Evolutionary conservation across 345 rosid species (phyloP).

Genomic region (Trapa incisa): DNA sequence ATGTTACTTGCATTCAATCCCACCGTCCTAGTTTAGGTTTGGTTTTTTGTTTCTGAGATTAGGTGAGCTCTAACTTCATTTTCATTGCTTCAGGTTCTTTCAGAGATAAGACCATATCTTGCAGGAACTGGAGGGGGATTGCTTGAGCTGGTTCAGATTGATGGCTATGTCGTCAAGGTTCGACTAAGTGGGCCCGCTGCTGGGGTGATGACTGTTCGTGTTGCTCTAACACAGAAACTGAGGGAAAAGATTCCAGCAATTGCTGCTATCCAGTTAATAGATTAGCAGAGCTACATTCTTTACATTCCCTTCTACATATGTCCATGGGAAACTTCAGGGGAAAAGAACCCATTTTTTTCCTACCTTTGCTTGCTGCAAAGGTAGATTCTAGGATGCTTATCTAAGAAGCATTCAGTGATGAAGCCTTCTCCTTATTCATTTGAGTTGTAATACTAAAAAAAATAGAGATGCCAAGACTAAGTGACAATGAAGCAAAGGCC

Average conservation of each 20-base stretch:
- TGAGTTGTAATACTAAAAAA: too few species aligned
- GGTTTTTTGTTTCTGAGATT: too few species aligned
- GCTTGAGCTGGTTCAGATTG: constrained; percentile 60
- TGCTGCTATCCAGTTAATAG: constrained; percentile 69
- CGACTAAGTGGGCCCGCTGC: constrained; percentile 85
- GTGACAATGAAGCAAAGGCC: constrained; percentile 3
- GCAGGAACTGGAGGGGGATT: constrained; percentile 83
- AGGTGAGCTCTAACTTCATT: neutral
- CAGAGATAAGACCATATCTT: constrained; percentile 81
- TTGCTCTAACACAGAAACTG: constrained; percentile 77
- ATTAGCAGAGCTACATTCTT: constrained; percentile 19
- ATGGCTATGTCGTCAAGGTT: constrained; percentile 55
- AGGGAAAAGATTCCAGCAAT: constrained; percentile 74
- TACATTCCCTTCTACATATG: too few species aligned
- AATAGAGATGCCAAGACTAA: neutral
- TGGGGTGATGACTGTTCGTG: constrained; percentile 80
- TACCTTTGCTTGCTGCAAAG: too few species aligned
- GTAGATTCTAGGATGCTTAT: constrained; percentile 26
- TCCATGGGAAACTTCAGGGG: too few species aligned
- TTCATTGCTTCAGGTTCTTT: constrained; percentile 41
- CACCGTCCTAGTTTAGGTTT: too few species aligned
- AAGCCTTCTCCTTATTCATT: neutral
- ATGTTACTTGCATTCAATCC: too few species aligned
- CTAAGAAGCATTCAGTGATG: constrained; percentile 35
- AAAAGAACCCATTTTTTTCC: too few species aligned